phyloP scores from a whole-genome alignment of 192 early-diverging fungal species.

The Helicostylum pulchrum region DNA sequence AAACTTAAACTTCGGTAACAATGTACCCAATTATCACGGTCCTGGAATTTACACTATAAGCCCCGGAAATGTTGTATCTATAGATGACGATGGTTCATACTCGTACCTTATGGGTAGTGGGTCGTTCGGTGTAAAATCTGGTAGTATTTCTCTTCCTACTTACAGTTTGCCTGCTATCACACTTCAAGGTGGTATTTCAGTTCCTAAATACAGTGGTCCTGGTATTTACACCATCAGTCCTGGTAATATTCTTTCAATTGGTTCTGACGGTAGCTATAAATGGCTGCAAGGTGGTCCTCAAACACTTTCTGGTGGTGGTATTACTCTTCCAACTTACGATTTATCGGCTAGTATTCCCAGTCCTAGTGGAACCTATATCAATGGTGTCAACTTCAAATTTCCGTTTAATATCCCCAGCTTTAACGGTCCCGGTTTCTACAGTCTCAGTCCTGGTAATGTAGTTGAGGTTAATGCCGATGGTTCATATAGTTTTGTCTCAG shows the following conservation, averaged over 20 bases:
- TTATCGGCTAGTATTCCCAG: not conserved
- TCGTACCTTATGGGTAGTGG: not conserved
- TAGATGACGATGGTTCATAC: not conserved
- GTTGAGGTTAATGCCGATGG: no score
- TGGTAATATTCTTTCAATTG: not conserved
- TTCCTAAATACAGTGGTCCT: no score
- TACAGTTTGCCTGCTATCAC: no score
- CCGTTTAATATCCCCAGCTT: not conserved
- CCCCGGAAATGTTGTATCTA: not conserved
- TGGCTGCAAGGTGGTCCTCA: not conserved
- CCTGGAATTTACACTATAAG: no score
- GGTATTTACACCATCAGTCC: not conserved
- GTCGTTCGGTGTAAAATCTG: not conserved
- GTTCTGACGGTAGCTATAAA: not conserved
- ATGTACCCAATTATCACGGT: not conserved
- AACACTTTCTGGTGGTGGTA: not conserved
- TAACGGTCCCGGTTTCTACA: slow-evolving; percentile 1
- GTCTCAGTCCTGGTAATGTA: not conserved
- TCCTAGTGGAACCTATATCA: no score
- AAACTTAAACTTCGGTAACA: not conserved
- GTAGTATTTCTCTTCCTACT: not conserved
- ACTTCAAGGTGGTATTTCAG: no score
- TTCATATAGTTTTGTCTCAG: no score
- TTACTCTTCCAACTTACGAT: not conserved
- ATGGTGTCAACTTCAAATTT: no score